phyloP scores from a whole-genome alignment of 2,329 filamentous ascomycete genomes.

The Cadophora gregata region DNA sequence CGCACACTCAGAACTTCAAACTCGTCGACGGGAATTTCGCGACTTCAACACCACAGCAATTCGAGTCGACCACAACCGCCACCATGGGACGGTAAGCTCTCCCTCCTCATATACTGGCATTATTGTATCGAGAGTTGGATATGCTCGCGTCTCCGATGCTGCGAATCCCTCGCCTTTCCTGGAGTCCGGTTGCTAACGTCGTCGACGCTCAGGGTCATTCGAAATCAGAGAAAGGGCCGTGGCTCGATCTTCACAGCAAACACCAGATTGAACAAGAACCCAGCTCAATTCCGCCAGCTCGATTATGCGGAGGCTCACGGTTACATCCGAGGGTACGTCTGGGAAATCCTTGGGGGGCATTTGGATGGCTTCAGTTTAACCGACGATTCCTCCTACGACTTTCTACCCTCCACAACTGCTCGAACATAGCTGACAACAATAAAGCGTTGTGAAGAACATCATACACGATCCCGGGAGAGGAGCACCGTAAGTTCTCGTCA shows the following conservation, averaged over 20 bases:
- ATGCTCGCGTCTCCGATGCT: neutral
- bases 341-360: neutral
- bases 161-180: neutral
- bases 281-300: conserved; percentile 94
- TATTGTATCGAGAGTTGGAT: neutral
- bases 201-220: conserved; percentile 61
- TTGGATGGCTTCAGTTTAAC: neutral
- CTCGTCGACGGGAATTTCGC: conserved; percentile 9
- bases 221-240: conserved; percentile 78
- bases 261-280: conserved; percentile 93
- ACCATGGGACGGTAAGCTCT: conserved; percentile 21
- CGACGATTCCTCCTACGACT: neutral
- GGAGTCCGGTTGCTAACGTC: neutral
- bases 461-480: conserved; percentile 97
- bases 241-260: conserved; percentile 80
- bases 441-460: conserved; percentile 91
- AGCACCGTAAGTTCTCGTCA: conserved; percentile 63
- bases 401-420: neutral
- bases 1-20: neutral
- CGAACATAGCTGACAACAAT: conserved; percentile 52
- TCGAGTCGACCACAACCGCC: conserved; percentile 17
- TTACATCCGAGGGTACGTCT: conserved; percentile 86
- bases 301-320: conserved; percentile 97
- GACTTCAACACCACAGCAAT: conserved; percentile 17
- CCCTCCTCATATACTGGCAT: neutral